These are phyloP conservation scores for Wallacemonas sp. DNA, from an alignment of 208 protist species.

Conservation along the genomic window DNA sequence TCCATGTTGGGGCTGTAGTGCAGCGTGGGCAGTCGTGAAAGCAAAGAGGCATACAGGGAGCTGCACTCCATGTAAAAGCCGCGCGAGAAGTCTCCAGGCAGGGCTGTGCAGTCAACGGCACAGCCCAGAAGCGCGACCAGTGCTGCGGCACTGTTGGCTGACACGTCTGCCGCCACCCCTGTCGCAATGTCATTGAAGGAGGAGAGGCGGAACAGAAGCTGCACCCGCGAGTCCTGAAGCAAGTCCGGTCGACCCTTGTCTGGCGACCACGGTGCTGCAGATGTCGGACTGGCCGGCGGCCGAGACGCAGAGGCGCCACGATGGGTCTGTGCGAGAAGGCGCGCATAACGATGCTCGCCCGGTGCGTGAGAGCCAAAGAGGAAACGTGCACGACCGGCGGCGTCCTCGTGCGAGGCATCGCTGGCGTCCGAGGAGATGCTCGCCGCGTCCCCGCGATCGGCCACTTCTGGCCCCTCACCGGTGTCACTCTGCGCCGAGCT, in stretches of 20 bases:
- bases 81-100: slow-evolving; percentile 46
- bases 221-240: slow-evolving; percentile 50
- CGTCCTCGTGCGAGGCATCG: background rate
- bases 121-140: slow-evolving; percentile 67
- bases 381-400: background rate
- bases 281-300: background rate
- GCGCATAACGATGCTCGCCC: background rate
- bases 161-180: slow-evolving; percentile 8
- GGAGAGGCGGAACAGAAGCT: slow-evolving; percentile 61
- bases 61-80: slow-evolving; percentile 74
- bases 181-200: slow-evolving; percentile 42
- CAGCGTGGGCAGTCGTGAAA: slow-evolving; percentile 37
- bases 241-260: slow-evolving; percentile 14
- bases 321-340: background rate
- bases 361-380: background rate
- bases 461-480: background rate
- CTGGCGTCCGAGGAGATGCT: background rate
- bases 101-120: slow-evolving; percentile 46
- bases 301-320: background rate
- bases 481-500: background rate
- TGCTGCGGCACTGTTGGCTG: slow-evolving; percentile 39
- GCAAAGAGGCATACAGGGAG: slow-evolving; percentile 41
- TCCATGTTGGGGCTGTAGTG: slow-evolving; percentile 46
- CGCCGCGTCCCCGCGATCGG: background rate
- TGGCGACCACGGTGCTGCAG: background rate